Evolutionary conservation across 192 early-diverging fungal genomes (phyloP).

Genomic region (Allomyces macrogynus): DNA sequence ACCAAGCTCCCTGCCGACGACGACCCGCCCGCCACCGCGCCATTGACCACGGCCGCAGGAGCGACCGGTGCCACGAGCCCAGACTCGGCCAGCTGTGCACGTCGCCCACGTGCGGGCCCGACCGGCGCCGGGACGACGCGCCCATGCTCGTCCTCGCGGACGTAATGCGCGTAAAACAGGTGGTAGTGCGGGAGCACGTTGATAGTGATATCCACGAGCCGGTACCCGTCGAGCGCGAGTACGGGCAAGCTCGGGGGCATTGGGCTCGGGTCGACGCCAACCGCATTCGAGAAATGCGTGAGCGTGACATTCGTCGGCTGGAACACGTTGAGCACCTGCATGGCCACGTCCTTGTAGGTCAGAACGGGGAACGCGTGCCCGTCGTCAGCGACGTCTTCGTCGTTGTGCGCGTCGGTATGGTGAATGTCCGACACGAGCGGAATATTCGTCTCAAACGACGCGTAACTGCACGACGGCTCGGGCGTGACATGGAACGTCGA

Average conservation of each 20-base stretch:
- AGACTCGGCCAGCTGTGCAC: no score
- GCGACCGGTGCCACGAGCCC: no score
- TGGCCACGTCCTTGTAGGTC: slow-evolving; percentile 35
- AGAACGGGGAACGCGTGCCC: slow-evolving; percentile 4
- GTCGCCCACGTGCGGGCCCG: no score
- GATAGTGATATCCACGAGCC: not conserved
- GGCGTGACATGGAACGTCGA: slow-evolving; percentile 94
- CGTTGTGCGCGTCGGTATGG: not conserved
- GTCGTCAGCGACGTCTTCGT: slow-evolving; percentile 5
- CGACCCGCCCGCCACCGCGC: no score
- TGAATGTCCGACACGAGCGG: slow-evolving; percentile 31
- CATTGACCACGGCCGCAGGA: no score
- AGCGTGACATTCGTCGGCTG: slow-evolving; percentile 56
- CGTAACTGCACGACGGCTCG: slow-evolving; percentile 88
- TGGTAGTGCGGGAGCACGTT: not conserved
- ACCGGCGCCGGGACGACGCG: no score
- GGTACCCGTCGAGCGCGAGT: not conserved
- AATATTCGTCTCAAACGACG: slow-evolving; percentile 93
- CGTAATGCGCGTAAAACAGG: not conserved
- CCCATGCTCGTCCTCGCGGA: not conserved
- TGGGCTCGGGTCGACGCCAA: not conserved
- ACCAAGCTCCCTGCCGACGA: no score
- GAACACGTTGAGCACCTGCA: slow-evolving; percentile 64
- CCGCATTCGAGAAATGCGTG: slow-evolving; percentile 34
- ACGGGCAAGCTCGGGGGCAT: not conserved